Conservation (phyloP, 495 filamentous ascomycete species). For the Penicillium verhagenii region DNA sequence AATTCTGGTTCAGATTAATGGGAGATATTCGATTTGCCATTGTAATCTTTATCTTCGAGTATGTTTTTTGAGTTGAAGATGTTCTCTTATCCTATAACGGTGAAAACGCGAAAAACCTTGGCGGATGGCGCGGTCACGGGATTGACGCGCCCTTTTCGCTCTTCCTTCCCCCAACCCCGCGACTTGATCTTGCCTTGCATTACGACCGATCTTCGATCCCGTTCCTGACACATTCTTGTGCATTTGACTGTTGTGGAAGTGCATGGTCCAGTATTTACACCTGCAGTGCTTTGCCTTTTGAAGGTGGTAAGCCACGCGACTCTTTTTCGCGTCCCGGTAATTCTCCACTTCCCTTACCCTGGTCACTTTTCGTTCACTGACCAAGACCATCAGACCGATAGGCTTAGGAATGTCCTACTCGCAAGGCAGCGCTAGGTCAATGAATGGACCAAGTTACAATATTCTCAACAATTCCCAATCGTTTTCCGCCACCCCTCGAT, state of each 20-base stretch:
- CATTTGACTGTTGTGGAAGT: constrained; percentile 2
- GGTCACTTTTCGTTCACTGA: constrained; percentile 11
- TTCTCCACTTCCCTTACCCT: constrained; percentile 22
- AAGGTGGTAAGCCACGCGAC: constrained; percentile 38
- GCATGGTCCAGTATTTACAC: constrained; percentile 19
- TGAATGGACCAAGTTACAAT: constrained; percentile 40
- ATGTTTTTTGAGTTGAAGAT: constrained; percentile 8
- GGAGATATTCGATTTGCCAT: constrained; percentile 10
- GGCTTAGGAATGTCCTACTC: constrained; percentile 40
- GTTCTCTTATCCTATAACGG: constrained; percentile 21
- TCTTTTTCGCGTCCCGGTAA: constrained; percentile 32
- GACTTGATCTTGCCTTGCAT: constrained; percentile 26
- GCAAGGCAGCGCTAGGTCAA: constrained; percentile 41
- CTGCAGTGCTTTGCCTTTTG: constrained; percentile 25
- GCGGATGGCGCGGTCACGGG: constrained; percentile 25
- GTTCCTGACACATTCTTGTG: constrained; percentile 21
- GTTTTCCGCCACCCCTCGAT: constrained; percentile 53
- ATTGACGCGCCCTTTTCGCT: constrained; percentile 36
- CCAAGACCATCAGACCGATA: not conserved
- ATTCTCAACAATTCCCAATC: constrained; percentile 54
- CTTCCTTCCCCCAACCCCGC: constrained; percentile 20
- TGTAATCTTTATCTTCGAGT: constrained; percentile 17
- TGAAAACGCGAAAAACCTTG: constrained; percentile 32
- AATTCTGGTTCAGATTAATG: not conserved
- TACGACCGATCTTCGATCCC: constrained; percentile 16